A percentile compares a stretch with the other conserved stretches of the same genome.
These are phyloP conservation scores for Chenopodium album DNA, from an alignment of 148 eudicot species.

Conservation along the genomic window DNA sequence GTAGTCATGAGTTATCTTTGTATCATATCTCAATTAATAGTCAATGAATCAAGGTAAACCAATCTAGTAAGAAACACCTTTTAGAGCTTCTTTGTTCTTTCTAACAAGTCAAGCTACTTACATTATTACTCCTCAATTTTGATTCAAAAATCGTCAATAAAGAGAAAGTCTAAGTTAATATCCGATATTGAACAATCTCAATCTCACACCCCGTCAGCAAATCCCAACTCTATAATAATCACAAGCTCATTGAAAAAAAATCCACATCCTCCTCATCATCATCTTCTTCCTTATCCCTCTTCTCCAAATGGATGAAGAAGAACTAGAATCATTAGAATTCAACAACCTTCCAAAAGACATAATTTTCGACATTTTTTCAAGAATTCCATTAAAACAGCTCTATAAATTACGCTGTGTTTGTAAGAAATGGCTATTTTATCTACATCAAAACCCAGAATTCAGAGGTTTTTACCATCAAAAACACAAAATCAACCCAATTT, in stretches of 20 bases:
- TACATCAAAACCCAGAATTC: constrained; percentile 28
- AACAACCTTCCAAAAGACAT: constrained; percentile 40
- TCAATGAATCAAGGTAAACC: constrained; percentile 27
- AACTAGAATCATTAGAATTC: constrained; percentile 14
- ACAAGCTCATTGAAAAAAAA: no score
- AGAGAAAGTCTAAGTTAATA: neutral
- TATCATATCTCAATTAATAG: constrained; percentile 24
- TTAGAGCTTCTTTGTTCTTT: constrained; percentile 21
- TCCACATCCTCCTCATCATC: neutral
- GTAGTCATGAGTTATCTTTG: constrained; percentile 29
- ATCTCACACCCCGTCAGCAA: neutral
- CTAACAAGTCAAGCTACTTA: constrained; percentile 30
- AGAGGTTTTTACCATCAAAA: constrained; percentile 32
- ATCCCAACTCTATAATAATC: constrained; percentile 11
- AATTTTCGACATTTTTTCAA: constrained; percentile 39
- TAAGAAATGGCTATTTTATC: constrained; percentile 23
- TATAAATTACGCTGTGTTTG: constrained; percentile 29
- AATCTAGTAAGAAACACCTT: constrained; percentile 27
- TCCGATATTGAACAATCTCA: neutral
- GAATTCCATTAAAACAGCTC: constrained; percentile 31
- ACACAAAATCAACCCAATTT: constrained; percentile 36
- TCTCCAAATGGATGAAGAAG: neutral
- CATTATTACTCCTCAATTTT: neutral
- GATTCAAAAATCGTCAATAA: neutral
- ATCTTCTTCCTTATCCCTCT: constrained; percentile 1